Evolutionary conservation across 805 yeast genomes (phyloP).

Genomic region (Komagataella populi): DNA sequence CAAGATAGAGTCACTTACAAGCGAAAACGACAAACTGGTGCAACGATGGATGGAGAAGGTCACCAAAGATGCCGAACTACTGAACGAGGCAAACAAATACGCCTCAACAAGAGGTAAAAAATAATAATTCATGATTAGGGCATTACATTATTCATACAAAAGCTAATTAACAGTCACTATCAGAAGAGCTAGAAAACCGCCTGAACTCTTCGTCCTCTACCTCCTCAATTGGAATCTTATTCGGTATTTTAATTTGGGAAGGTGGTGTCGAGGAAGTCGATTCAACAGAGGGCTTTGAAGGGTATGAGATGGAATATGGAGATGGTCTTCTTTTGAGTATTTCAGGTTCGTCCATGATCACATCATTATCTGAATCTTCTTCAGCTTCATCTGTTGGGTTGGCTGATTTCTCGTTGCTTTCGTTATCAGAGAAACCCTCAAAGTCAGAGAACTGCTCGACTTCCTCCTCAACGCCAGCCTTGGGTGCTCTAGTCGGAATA

Average conservation of each 20-base stretch:
- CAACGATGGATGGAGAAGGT: conserved; percentile 30
- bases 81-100: conserved; percentile 25
- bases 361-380: neutral
- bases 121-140: neutral
- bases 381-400: neutral
- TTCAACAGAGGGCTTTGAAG: neutral
- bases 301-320: neutral
- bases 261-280: neutral
- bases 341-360: neutral
- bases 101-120: neutral
- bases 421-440: neutral
- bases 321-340: neutral
- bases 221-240: neutral
- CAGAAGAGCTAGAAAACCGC: neutral
- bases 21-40: conserved; percentile 25
- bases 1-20: conserved; percentile 15
- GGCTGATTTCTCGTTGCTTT: neutral
- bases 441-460: neutral
- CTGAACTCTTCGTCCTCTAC: neutral
- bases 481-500: neutral
- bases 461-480: neutral
- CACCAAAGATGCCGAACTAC: conserved; percentile 24
- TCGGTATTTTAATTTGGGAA: neutral
- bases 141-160: neutral
- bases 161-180: neutral